A percentile compares a stretch with the other conserved stretches of the same genome.
phyloP scores from a whole-genome alignment of 257 asterid species.

The Forsythia suspensa region DNA sequence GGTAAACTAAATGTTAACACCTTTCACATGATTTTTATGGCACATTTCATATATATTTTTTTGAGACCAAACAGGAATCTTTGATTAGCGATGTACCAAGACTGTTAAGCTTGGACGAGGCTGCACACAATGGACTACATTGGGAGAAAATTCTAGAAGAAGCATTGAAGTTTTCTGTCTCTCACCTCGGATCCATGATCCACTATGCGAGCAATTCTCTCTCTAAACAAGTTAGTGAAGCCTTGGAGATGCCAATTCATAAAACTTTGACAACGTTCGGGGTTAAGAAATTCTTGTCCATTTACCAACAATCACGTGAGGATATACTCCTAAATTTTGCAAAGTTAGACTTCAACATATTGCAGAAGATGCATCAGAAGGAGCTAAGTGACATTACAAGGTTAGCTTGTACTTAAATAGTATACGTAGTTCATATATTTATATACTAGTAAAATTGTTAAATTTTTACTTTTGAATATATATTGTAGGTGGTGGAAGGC shows the following conservation, averaged over 20 bases:
- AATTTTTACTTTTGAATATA: neutral
- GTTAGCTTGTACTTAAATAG: neutral
- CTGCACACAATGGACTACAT: conserved; percentile 21
- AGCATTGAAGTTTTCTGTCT: conserved; percentile 25
- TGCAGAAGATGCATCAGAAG: neutral
- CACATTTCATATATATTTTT: no score
- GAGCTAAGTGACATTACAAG: neutral
- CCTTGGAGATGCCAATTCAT: conserved; percentile 28
- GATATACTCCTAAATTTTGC: conserved; percentile 18
- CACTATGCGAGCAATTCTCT: neutral
- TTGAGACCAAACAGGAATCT: no score
- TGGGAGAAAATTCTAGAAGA: conserved; percentile 34
- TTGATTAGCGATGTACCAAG: conserved; percentile 7
- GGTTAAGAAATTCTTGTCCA: conserved; percentile 20
- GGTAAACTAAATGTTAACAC: no score
- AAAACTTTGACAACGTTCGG: conserved; percentile 29
- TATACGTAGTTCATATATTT: no score
- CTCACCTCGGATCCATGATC: conserved; percentile 16
- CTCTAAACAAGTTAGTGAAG: conserved; percentile 18
- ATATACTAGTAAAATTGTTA: neutral
- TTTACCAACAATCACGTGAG: conserved; percentile 24
- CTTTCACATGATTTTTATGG: no score
- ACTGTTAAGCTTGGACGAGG: conserved; percentile 33
- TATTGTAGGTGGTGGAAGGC: conserved; percentile 41
- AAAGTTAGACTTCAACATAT: conserved; percentile 16